Conservation (phyloP, 306 rosid genomes). For the Gleditsia sinensis region DNA sequence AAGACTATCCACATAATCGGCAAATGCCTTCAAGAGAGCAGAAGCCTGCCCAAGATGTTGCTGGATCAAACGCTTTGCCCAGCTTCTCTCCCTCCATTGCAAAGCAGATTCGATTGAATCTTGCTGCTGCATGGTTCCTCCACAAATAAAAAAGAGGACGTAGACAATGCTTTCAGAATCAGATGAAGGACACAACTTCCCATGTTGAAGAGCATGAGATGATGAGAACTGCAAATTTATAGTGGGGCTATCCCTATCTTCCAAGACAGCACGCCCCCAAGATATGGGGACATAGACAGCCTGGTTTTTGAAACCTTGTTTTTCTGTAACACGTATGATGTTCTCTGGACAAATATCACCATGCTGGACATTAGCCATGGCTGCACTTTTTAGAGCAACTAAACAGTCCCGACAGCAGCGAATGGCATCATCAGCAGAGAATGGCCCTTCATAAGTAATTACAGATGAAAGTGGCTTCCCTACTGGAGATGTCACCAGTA, state of each 20-base stretch:
- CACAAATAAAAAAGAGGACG: slow-evolving; percentile 62
- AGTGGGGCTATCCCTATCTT: slow-evolving; percentile 90
- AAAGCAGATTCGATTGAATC: slow-evolving; percentile 93
- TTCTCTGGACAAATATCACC: slow-evolving; percentile 93
- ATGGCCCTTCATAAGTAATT: slow-evolving; percentile 58
- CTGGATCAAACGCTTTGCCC: slow-evolving; percentile 75
- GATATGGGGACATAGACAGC: slow-evolving; percentile 64
- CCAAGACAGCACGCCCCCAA: slow-evolving; percentile 93
- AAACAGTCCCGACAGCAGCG: slow-evolving; percentile 84
- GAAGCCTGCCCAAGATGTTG: slow-evolving; percentile 84
- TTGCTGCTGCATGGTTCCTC: slow-evolving; percentile 70
- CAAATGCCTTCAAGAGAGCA: slow-evolving; percentile 83
- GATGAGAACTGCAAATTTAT: slow-evolving; percentile 87
- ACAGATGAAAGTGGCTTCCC: slow-evolving; percentile 72
- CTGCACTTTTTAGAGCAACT: slow-evolving; percentile 73
- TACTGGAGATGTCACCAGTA: slow-evolving; percentile 83
- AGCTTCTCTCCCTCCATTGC: slow-evolving; percentile 88
- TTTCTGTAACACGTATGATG: slow-evolving; percentile 58
- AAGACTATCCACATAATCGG: slow-evolving; percentile 92
- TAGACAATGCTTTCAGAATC: slow-evolving; percentile 92
- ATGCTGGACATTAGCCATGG: slow-evolving; percentile 74
- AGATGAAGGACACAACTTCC: slow-evolving; percentile 93
- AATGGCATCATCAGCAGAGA: slow-evolving; percentile 71
- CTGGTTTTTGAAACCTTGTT: slow-evolving; percentile 45
- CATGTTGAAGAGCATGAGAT: slow-evolving; percentile 90